Conservation (phyloP, 1,284 basidiomycete genomes). For the Cystobasidiaceae sp. region DNA sequence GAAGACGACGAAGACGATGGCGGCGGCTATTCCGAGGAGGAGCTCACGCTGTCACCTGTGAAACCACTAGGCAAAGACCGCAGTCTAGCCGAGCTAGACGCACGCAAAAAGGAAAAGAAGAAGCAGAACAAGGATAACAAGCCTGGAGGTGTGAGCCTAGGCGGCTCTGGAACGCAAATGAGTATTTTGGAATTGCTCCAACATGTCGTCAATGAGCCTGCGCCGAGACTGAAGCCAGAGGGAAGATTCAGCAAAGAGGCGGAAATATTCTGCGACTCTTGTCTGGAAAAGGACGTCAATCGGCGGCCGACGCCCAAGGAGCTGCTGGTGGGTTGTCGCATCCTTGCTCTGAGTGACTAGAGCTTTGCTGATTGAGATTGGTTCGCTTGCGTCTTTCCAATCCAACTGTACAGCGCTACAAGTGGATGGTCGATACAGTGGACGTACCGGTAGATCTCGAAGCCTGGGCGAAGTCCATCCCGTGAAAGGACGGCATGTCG, state of each 20-base stretch:
- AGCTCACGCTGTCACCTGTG: constrained; percentile 39
- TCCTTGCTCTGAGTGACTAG: no score
- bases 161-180: constrained; percentile 90
- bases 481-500: constrained; percentile 8
- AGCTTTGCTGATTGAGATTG: no score
- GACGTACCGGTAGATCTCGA: constrained; percentile 41
- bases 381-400: neutral
- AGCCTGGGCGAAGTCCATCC: constrained; percentile 42
- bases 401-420: constrained; percentile 28
- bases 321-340: constrained; percentile 59
- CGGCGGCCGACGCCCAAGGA: constrained; percentile 72
- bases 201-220: constrained; percentile 95
- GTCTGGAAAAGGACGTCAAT: constrained; percentile 67
- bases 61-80: constrained; percentile 35
- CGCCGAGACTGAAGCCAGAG: constrained; percentile 64
- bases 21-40: constrained; percentile 41
- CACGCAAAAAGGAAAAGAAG: constrained; percentile 34
- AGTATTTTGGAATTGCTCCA: constrained; percentile 93
- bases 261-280: constrained; percentile 54
- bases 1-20: constrained; percentile 52
- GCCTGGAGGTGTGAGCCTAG: constrained; percentile 68
- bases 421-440: constrained; percentile 38
- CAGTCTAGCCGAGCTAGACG: constrained; percentile 29
- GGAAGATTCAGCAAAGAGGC: constrained; percentile 46
- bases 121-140: constrained; percentile 46